phyloP scores from a whole-genome alignment of 257 asterid genomes.

The Mentha longifolia region DNA sequence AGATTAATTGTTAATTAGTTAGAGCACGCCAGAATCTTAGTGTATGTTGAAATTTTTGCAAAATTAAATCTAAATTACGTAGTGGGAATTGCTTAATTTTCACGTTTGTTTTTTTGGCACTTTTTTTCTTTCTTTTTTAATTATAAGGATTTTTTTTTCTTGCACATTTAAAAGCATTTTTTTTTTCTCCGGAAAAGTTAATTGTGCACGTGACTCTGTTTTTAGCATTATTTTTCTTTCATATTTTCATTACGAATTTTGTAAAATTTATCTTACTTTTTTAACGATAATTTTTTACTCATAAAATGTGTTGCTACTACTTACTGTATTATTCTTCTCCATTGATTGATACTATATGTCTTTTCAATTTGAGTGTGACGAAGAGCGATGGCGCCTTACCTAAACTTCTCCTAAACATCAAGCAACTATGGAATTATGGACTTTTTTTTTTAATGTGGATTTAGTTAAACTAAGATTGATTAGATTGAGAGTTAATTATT shows the following conservation, averaged over 20 bases:
- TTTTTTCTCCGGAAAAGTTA: slow-evolving; percentile 25
- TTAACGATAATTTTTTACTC: not conserved
- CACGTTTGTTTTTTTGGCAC: slow-evolving; percentile 45
- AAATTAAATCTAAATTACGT: slow-evolving; percentile 14
- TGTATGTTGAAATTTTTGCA: slow-evolving; percentile 26
- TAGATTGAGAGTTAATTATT: not conserved
- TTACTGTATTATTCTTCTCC: not conserved
- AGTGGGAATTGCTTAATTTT: slow-evolving; percentile 57
- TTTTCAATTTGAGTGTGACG: not conserved
- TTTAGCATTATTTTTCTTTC: not conserved
- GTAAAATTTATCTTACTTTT: not conserved
- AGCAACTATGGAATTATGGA: not conserved
- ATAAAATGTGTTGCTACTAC: not conserved
- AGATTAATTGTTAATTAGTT: slow-evolving; percentile 48
- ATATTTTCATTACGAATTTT: not conserved
- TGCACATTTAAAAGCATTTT: slow-evolving; percentile 23
- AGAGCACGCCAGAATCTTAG: slow-evolving; percentile 77
- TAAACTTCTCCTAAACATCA: not conserved
- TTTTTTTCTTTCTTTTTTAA: slow-evolving; percentile 10
- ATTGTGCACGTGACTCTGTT: slow-evolving; percentile 52
- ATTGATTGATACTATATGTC: not conserved
- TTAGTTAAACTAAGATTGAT: not conserved
- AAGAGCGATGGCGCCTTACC: not conserved
- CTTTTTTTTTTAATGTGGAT: not conserved
- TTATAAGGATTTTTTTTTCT: not conserved